phyloP scores from a whole-genome alignment of 1,139 yeast species.

The Blastobotrys indianensis region DNA sequence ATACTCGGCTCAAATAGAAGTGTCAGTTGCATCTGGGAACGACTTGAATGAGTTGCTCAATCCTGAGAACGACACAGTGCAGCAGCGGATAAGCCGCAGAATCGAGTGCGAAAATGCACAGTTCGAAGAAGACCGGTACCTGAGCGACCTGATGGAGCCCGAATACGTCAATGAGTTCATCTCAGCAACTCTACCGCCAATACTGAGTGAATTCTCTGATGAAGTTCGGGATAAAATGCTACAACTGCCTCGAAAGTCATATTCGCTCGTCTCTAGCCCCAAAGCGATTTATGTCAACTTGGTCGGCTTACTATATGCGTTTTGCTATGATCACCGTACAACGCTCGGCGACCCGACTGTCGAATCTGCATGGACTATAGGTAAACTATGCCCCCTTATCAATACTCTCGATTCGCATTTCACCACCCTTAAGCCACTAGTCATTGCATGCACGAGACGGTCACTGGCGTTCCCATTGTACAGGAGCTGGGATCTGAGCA shows the following conservation, averaged over 20 bases:
- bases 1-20: constrained; percentile 52
- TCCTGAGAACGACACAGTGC: constrained; percentile 58
- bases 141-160: constrained; percentile 68
- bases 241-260: constrained; percentile 55
- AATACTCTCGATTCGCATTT: constrained; percentile 57
- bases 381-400: constrained; percentile 75
- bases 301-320: constrained; percentile 63
- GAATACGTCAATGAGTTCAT: constrained; percentile 45
- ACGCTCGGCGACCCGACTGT: constrained; percentile 72
- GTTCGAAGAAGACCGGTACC: constrained; percentile 84
- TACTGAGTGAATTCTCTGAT: constrained; percentile 27
- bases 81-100: constrained; percentile 60
- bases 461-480: constrained; percentile 76
- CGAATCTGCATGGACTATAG: constrained; percentile 93
- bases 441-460: constrained; percentile 60
- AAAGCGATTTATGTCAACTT: constrained; percentile 55
- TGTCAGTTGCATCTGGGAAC: constrained; percentile 72
- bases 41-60: constrained; percentile 83
- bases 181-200: constrained; percentile 1
- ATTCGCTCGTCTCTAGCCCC: constrained; percentile 40
- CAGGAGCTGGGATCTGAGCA: constrained; percentile 56
- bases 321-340: constrained; percentile 67
- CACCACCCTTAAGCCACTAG: constrained; percentile 46
- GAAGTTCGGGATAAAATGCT: constrained; percentile 44
- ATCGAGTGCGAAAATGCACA: constrained; percentile 64